phyloP scores from a whole-genome alignment of 768 basidiomycete genomes.

The Hypholoma sublateritium region DNA sequence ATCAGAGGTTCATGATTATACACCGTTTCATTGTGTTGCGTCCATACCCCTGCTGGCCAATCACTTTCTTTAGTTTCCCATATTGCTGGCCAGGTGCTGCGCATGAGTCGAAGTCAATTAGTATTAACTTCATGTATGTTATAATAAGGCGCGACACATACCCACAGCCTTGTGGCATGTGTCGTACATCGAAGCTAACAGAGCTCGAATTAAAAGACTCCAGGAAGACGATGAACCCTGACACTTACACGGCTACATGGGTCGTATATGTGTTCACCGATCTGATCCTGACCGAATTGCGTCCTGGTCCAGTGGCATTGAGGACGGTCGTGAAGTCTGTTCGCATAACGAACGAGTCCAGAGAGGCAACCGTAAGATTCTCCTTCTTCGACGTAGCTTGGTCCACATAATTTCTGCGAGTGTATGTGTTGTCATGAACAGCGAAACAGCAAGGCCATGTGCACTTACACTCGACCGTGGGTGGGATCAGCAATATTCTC shows the following conservation, averaged over 20 bases:
- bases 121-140: no score
- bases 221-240: neutral
- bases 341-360: constrained; percentile 50
- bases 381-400: constrained; percentile 36
- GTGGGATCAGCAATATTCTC: constrained; percentile 56
- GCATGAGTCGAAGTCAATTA: neutral
- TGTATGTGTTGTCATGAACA: neutral
- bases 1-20: neutral
- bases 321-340: constrained; percentile 48
- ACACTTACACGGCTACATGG: constrained; percentile 49
- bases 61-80: constrained; percentile 47
- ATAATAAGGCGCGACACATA: constrained; percentile 12
- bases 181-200: constrained; percentile 31
- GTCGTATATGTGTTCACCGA: constrained; percentile 49
- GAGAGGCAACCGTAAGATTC: constrained; percentile 53
- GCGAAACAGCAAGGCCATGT: neutral
- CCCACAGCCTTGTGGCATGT: constrained; percentile 35
- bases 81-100: constrained; percentile 44
- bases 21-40: neutral
- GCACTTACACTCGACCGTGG: constrained; percentile 56
- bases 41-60: constrained; percentile 43
- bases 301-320: constrained; percentile 42
- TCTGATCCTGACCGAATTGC: constrained; percentile 53
- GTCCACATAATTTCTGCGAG: constrained; percentile 38
- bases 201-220: neutral